Evolutionary conservation across 1,284 basidiomycete genomes (phyloP), one percentile per base, ranked within the genome.

Genomic region (Trametes hirsuta): DNA sequence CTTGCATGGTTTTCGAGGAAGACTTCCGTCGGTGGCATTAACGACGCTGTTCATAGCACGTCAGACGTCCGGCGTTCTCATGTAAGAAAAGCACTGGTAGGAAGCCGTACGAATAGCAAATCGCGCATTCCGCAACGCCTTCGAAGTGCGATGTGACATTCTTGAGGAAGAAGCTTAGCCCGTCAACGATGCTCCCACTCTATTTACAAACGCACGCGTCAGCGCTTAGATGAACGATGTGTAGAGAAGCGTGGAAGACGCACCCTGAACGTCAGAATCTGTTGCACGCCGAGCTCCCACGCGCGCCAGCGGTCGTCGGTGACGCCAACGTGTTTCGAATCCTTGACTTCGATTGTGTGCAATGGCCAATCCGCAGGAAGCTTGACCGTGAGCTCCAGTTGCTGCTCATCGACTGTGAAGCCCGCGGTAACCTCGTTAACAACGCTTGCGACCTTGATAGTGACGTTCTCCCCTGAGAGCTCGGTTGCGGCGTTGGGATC

Each of bases 221-320:
- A 53, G 42, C 42, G 6, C 6, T 24, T 25, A 30, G 1, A 34
- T 6, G 3, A 22, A 39, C 11, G 35, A 37, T 24, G 10, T 15
- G 24, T 24, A 10, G 22, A 39, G 9, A 34, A 30, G 15, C 48
- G 48, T 41, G 41, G 55, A 34, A 9, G 15, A 12, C 45, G 62
- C 69, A 95, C 94, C 76, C 94, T 89, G 36, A 87, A 86, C 75
- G 91, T 94, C 58, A 97, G 88, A 25, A 92, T 89, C 77, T 98
- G 96, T 73, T 97, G 95, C 34, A 98, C 90, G 22, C 89, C 93
- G 39, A 99, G 83, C 58, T 98, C 81, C 97, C 97, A 99, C 0
- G 93, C 91, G 63, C 95, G 81, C 96, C 97, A 98, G 61, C 88
- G 86, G 61, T 88, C 88, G 71, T 98, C 96, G 22, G 91, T 87